Conservation (phyloP, 2,329 filamentous ascomycete species). For the Hypoxylon sp. region DNA sequence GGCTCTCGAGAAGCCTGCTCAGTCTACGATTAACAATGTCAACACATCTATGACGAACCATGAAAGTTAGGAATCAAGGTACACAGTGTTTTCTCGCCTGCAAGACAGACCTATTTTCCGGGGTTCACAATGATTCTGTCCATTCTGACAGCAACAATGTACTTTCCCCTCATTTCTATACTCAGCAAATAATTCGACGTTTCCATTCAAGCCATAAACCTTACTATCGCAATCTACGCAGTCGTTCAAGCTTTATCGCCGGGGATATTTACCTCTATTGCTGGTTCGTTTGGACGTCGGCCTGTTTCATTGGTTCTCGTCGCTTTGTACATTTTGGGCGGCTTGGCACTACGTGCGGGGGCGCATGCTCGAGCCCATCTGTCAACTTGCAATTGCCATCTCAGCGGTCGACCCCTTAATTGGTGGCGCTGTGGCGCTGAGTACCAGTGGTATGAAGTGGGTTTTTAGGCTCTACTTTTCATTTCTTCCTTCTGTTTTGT, state of each 20-base stretch:
- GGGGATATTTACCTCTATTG: slow-evolving; percentile 4
- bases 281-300: slow-evolving; percentile 2
- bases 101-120: slow-evolving; percentile 1
- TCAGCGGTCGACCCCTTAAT: slow-evolving; percentile 7
- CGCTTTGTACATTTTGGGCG: background rate
- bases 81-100: slow-evolving; percentile 8
- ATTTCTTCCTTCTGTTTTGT: slow-evolving; percentile 1
- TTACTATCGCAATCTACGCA: slow-evolving; percentile 8
- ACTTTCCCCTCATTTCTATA: slow-evolving; percentile 8
- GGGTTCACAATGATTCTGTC: slow-evolving; percentile 6
- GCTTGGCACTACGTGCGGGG: slow-evolving; percentile 12
- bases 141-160: slow-evolving; percentile 11
- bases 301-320: slow-evolving; percentile 4
- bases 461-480: slow-evolving; percentile 5
- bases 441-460: slow-evolving; percentile 4
- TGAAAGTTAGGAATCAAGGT: background rate
- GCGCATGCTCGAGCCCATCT: slow-evolving; percentile 9
- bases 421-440: slow-evolving; percentile 6
- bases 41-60: background rate
- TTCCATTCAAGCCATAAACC: slow-evolving; percentile 14
- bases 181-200: slow-evolving; percentile 11
- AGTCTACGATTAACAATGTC: background rate
- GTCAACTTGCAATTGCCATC: slow-evolving; percentile 5
- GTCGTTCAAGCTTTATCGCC: slow-evolving; percentile 3
- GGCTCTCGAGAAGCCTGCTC: background rate